Percentiles rank a stretch among this genome's conserved stretches.
phyloP scores from a whole-genome alignment of 805 yeast species.

The Candida berthetii region DNA sequence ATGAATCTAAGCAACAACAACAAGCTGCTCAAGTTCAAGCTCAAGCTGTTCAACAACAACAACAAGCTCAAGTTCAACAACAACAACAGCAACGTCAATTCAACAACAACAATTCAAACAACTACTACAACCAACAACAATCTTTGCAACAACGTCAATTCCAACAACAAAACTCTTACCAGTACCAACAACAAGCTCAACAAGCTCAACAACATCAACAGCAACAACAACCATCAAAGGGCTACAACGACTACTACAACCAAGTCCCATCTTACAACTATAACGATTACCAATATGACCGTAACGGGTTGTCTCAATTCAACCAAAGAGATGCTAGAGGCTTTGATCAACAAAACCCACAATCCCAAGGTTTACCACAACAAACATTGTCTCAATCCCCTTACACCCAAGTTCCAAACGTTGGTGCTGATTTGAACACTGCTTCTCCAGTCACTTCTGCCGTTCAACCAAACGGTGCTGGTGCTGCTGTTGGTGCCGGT shows the following conservation, averaged over 20 bases:
- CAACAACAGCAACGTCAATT: conserved; percentile 10
- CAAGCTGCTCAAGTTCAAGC: conserved; percentile 15
- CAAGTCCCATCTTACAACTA: conserved; percentile 1
- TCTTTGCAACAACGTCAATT: conserved; percentile 8
- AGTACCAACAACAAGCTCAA: conserved; percentile 11
- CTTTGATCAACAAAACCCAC: conserved; percentile 12
- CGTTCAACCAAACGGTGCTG: conserved; percentile 17
- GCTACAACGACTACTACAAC: conserved; percentile 2
- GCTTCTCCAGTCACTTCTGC: conserved; percentile 22
- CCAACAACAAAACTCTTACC: conserved; percentile 4
- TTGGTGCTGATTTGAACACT: conserved; percentile 3
- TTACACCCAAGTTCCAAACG: conserved; percentile 17
- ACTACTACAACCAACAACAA: conserved; percentile 7
- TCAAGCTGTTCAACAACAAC: conserved; percentile 11
- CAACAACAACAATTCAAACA: conserved; percentile 12
- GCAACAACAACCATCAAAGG: conserved; percentile 1
- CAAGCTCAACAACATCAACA: conserved; percentile 7
- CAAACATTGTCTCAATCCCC: too few relatives aligned
- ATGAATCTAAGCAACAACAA: conserved; percentile 25
- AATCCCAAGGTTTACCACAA: conserved; percentile 1
- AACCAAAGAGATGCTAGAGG: conserved; percentile 6
- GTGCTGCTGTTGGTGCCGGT: too few relatives aligned
- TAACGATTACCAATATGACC: conserved; percentile 8
- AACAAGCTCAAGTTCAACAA: conserved; percentile 13
- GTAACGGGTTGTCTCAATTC: conserved; percentile 4